Evolutionary conservation across 495 filamentous ascomycete genomes (phyloP), one percentile per base, ranked within the genome.

Genomic region (Bacidia rubella): DNA sequence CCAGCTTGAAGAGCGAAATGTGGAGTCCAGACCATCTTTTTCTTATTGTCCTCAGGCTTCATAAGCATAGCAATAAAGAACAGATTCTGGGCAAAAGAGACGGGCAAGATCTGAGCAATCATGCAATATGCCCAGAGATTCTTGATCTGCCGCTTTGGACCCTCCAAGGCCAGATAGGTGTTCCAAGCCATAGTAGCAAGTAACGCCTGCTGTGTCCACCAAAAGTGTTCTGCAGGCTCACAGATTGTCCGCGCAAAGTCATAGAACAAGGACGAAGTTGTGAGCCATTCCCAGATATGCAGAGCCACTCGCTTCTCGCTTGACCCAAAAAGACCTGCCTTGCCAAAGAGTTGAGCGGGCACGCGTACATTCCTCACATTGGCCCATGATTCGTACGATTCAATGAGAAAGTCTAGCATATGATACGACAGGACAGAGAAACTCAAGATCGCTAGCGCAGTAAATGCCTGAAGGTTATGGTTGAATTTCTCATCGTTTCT

Each of bases 141-240:
- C 2, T 73, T 70, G 11, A 86, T 75, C 5, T 72, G 70, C 32
- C 82, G 74, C 60, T 78, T 66, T 23, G 70, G 71, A 12, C 80
- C 69, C 59, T 79, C 74, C 32, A 80, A 61, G 0, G 76, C 76
- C 11, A 84, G 64, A 43, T 79, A 70, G 27, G 78, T 62, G 23
- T 68, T 76, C 69, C 76, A 81, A 1, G 74, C 70, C 20, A 74
- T 64, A 2, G 67, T 70, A 23, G 68, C 72, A 11, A 77, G 61
- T 47, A 81, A 76, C 20, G 80, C 72, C 64, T 84, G 80, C 29
- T 78, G 75, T n/a, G 75, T 75, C 78, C 81, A 86, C 74, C 79
- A 81, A 45, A 75, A 72, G 20, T 59, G 57, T 9, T 55, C 51
- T 10, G 56, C 51, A 0, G 35, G 59, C 46, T 62, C 54, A n/a